phyloP scores from a whole-genome alignment of 768 basidiomycete species.

The Lactifluus pinguis region DNA sequence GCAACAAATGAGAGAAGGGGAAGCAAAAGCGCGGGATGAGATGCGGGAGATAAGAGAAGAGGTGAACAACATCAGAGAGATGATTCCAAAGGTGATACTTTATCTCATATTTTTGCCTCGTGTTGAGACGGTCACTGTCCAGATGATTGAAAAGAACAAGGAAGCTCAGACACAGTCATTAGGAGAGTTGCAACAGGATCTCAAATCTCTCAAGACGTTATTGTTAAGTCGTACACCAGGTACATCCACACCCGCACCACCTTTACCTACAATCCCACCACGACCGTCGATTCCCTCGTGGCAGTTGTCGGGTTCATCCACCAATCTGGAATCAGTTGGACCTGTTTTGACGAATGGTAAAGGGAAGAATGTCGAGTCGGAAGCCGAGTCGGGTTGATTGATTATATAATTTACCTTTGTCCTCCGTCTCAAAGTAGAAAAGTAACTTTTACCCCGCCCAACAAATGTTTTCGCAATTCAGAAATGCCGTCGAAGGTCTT shows the following conservation, averaged over 20 bases:
- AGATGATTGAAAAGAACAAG: conserved; percentile 96
- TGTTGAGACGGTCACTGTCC: conserved; percentile 3
- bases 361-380: conserved; percentile 40
- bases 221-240: conserved; percentile 63
- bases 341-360: conserved; percentile 36
- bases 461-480: conserved; percentile 66
- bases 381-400: not conserved
- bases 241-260: conserved; percentile 39
- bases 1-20: conserved; percentile 66
- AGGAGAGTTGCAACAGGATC: conserved; percentile 82
- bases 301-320: conserved; percentile 55
- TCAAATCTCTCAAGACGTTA: conserved; percentile 89
- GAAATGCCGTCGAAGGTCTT: conserved; percentile 63
- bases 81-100: conserved; percentile 76
- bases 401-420: not conserved
- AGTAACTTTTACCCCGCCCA: not conserved
- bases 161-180: conserved; percentile 77
- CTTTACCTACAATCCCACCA: conserved; percentile 42
- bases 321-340: conserved; percentile 13
- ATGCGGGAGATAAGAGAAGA: conserved; percentile 90
- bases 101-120: not conserved
- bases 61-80: conserved; percentile 79
- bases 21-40: conserved; percentile 73
- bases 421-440: too few relatives aligned
- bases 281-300: conserved; percentile 81